Conservation (phyloP, 1,139 yeast species). For the Scheffersomyces insectosa region DNA sequence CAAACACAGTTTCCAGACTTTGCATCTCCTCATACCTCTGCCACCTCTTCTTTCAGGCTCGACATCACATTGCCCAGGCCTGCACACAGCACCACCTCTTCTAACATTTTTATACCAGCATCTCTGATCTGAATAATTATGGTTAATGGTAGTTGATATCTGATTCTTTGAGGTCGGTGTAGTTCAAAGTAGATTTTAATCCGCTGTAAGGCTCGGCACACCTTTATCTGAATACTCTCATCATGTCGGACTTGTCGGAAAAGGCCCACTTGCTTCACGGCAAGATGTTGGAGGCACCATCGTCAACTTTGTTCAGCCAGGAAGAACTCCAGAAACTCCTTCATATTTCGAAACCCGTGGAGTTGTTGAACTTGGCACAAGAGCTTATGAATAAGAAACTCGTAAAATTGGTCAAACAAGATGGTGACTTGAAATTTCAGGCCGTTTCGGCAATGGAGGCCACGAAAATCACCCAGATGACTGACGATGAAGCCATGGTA, state of each 20-base stretch:
- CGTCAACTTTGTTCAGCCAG: conserved; percentile 54
- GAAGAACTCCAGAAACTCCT: conserved; percentile 54
- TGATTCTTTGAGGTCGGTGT: no score
- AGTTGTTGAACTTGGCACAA: conserved; percentile 63
- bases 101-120: no score
- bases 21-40: no score
- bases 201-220: no score
- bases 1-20: no score
- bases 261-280: conserved; percentile 57
- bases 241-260: conserved; percentile 34
- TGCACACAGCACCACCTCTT: no score
- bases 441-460: conserved; percentile 71
- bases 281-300: conserved; percentile 54
- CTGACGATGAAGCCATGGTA: conserved; percentile 86
- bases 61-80: no score
- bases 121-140: no score
- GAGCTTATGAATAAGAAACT: conserved; percentile 64
- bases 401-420: conserved; percentile 66
- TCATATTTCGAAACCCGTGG: conserved; percentile 33
- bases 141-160: no score
- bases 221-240: not conserved
- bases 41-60: no score
- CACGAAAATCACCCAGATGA: conserved; percentile 69
- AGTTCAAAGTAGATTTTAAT: no score
- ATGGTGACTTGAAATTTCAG: conserved; percentile 68